These are phyloP conservation scores for Prunus yedoensis DNA, from an alignment of 331 rosid genomes.

Conservation along the genomic window DNA sequence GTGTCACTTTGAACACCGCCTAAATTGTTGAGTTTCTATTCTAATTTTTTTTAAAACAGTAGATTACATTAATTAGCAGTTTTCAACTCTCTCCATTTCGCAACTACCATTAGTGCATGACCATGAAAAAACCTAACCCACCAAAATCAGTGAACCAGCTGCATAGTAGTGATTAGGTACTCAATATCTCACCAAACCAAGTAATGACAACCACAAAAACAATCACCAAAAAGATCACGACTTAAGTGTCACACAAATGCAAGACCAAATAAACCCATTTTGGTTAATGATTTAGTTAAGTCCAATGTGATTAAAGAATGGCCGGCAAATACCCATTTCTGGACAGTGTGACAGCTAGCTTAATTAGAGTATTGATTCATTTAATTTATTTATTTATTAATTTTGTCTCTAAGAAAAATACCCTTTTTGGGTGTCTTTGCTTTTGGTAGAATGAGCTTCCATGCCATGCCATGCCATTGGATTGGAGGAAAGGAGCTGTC, in stretches of 20 bases:
- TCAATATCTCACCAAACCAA: slow-evolving; percentile 21
- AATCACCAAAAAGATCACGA: not conserved
- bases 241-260: slow-evolving; percentile 1
- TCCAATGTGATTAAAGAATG: slow-evolving; percentile 4
- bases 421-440: not conserved
- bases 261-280: slow-evolving; percentile 6
- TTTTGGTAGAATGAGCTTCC: not conserved
- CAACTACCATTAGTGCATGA: not conserved
- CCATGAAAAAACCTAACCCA: slow-evolving; percentile 15
- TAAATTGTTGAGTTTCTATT: no score
- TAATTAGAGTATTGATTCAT: not conserved
- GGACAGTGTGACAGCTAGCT: not conserved
- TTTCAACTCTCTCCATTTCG: not conserved
- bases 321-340: slow-evolving; percentile 17
- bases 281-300: slow-evolving; percentile 5
- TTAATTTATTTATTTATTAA: not conserved
- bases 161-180: not conserved
- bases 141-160: slow-evolving; percentile 3
- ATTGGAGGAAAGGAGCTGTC: not conserved
- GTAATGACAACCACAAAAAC: not conserved
- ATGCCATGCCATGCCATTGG: slow-evolving; percentile 2
- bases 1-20: not conserved
- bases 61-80: no score
- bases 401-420: slow-evolving; percentile 12
- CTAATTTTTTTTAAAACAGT: no score